Evolutionary conservation across 1,284 basidiomycete genomes (phyloP), one percentile per base, ranked within the genome.

Genomic region (Phenoliferia sp.): DNA sequence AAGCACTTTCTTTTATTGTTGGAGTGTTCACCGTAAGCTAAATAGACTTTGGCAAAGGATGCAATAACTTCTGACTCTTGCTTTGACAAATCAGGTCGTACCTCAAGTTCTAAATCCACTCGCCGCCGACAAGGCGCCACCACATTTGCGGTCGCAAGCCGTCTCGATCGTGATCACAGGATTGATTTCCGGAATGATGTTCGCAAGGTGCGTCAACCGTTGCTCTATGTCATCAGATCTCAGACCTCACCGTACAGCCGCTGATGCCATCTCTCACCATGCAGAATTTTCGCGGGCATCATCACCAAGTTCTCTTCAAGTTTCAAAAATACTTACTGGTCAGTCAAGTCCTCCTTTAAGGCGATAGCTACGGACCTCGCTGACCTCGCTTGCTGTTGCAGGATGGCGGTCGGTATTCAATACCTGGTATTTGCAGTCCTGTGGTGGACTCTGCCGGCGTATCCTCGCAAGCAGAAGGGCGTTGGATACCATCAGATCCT

Each of bases 31-130:
- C 58, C n/a, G 58, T 31, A 9, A 7, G 54, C 33, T n/a, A 19
- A 12, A 12, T 52, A 28, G n/a, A 19, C 54, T 56, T 32, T 31
- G 15, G 7, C 54, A 26, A 56, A 56, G 28, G 10, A 7, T 10
- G n/a, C 15, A 22, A 54, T 10, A 10, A 54, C 10, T 28, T 4
- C 28, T 56, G 54, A 32, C 28, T n/a, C n/a, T n/a, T n/a, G n/a
- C n/a, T n/a, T n/a, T n/a, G n/a, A n/a, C n/a, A n/a, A n/a, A 15
- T 6, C 28, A 56, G 54, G 54, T 59, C 35, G 31, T 28, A 15
- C 58, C 58, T 28, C 58, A 59, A 39, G 26, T 59, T 17, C 17
- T 59, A 15, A 59, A 36, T 28, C 58, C 58, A 15, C 34, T 59
- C 4, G 35, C 58, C 2, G 58, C 58, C 35, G 58, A 59, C 26